A percentile compares a stretch with the other conserved stretches of the same genome.
Conservation (phyloP, 345 rosid genomes). For the Aethionema arabicum region DNA sequence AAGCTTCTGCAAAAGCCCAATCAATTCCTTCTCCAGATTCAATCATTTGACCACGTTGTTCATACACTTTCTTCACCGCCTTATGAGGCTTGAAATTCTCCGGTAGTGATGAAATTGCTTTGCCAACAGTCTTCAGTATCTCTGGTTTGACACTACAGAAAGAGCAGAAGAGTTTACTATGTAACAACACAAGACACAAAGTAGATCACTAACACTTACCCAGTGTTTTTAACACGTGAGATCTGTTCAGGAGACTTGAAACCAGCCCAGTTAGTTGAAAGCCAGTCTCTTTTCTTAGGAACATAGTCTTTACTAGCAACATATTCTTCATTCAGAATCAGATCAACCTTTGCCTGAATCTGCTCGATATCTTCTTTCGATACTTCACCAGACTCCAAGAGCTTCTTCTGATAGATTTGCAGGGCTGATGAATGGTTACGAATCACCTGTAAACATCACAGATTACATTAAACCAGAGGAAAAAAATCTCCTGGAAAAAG, state of each 20-base stretch:
- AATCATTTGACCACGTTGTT: conserved; percentile 72
- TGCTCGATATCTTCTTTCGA: conserved; percentile 50
- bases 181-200: background rate
- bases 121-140: conserved; percentile 78
- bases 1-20: conserved; percentile 84
- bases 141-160: conserved; percentile 71
- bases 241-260: conserved; percentile 81
- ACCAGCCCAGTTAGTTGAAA: conserved; percentile 81
- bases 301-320: conserved; percentile 71
- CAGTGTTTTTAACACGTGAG: conserved; percentile 75
- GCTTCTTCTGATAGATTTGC: conserved; percentile 60
- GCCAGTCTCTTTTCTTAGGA: conserved; percentile 75
- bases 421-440: conserved; percentile 69
- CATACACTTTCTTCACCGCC: conserved; percentile 76
- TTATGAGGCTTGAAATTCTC: conserved; percentile 75
- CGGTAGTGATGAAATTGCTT: conserved; percentile 65
- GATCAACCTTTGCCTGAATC: conserved; percentile 61
- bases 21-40: conserved; percentile 81
- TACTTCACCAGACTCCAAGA: conserved; percentile 65
- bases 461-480: background rate
- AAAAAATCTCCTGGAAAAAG: too few relatives aligned
- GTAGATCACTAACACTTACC: conserved; percentile 45
- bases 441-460: conserved; percentile 50
- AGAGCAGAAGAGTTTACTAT: conserved; percentile 14
- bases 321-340: conserved; percentile 71